Conservation (phyloP, 2,329 filamentous ascomycete species). For the Mariannaea sp. region DNA sequence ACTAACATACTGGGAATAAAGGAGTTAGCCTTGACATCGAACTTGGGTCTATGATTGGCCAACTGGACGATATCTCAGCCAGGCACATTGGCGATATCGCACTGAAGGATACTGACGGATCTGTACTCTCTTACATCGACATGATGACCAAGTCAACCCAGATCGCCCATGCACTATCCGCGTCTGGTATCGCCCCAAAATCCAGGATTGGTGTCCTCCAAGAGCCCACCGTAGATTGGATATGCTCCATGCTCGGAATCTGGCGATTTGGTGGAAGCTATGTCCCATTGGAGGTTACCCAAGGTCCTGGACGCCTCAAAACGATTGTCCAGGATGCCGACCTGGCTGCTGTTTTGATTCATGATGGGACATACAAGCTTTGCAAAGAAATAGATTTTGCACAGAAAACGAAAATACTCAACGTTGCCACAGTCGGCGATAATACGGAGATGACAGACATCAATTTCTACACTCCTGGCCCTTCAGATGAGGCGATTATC, state of each 20-base stretch:
- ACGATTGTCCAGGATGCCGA: not conserved
- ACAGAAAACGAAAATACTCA: not conserved
- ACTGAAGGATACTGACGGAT: not conserved
- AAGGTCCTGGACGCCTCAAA: not conserved
- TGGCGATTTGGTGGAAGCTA: not conserved
- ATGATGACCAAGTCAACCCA: not conserved
- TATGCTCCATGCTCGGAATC: slow-evolving; percentile 34
- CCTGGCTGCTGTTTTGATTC: too few relatives aligned
- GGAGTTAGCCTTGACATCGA: too few relatives aligned
- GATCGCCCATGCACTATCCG: not conserved
- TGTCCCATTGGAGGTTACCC: not conserved
- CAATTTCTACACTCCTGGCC: not conserved
- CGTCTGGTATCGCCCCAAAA: too few relatives aligned
- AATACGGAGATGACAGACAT: not conserved
- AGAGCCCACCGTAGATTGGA: slow-evolving; percentile 42
- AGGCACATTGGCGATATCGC: not conserved
- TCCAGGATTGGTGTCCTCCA: slow-evolving; percentile 48
- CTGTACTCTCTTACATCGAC: not conserved
- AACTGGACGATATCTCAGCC: not conserved
- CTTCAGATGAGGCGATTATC: not conserved
- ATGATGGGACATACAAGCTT: too few relatives aligned
- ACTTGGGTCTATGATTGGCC: not conserved
- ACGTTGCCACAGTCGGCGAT: not conserved
- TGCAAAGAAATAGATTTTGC: not conserved
- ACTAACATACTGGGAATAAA: too few relatives aligned